A percentile compares a stretch with the other conserved stretches of the same genome.
These are phyloP conservation scores for Mariannaea sp. DNA, from an alignment of 2,329 filamentous ascomycete species.

Conservation along the genomic window DNA sequence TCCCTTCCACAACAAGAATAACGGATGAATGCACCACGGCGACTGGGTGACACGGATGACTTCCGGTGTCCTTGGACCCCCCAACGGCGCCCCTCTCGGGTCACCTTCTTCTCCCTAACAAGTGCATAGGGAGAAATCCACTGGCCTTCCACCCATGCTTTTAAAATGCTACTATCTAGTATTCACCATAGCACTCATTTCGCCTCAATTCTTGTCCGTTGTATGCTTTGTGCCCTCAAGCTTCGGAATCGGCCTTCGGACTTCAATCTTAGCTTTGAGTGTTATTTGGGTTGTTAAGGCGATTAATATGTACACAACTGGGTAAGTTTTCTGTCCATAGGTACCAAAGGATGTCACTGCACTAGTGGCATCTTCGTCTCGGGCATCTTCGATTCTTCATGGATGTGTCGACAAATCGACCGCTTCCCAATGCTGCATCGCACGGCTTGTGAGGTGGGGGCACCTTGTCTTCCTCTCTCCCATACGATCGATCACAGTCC, in stretches of 20 bases:
- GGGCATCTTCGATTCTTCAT: background rate
- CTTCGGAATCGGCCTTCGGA: conserved; percentile 11
- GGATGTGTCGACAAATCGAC: background rate
- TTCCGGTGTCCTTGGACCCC: too few species aligned
- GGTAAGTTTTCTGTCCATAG: background rate
- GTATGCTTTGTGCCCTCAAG: conserved; percentile 1
- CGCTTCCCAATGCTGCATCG: background rate
- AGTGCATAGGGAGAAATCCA: background rate
- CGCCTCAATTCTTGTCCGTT: conserved; percentile 11
- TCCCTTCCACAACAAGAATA: too few species aligned
- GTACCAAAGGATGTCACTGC: background rate
- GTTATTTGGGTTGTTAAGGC: too few species aligned
- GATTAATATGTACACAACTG: too few species aligned
- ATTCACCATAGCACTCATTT: conserved; percentile 12
- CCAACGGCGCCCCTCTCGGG: too few species aligned
- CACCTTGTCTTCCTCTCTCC: background rate
- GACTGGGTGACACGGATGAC: background rate
- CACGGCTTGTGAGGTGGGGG: background rate
- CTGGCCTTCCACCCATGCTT: conserved; percentile 3
- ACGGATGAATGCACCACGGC: background rate
- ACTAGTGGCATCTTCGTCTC: too few species aligned
- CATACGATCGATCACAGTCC: conserved; percentile 14
- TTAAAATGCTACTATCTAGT: background rate
- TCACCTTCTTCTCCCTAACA: too few species aligned
- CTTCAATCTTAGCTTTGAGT: too few species aligned